A percentile compares a stretch with the other conserved stretches of the same genome.
phyloP scores from a whole-genome alignment of 805 yeast genomes.

The Starmerella vaccinii region DNA sequence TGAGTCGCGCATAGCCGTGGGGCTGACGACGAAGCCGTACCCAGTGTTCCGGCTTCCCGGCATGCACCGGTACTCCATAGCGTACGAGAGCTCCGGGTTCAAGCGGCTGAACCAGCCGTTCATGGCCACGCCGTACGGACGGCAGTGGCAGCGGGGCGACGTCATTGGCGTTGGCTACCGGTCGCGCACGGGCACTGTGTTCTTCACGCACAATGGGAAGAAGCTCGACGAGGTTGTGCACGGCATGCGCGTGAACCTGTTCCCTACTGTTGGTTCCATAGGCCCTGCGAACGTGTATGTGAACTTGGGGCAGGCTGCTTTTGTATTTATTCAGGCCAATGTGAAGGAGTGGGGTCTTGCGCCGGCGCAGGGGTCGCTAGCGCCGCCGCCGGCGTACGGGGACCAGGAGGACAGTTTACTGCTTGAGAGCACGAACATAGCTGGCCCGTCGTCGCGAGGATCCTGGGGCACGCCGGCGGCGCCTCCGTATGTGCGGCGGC shows the following conservation, averaged over 20 bases:
- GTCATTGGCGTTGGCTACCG: conserved; percentile 88
- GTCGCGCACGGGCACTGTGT: conserved; percentile 70
- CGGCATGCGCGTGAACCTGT: conserved; percentile 61
- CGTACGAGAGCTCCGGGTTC: conserved; percentile 80
- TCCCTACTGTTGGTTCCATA: conserved; percentile 82
- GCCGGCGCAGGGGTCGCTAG: conserved; percentile 74
- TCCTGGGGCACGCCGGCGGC: conserved; percentile 6
- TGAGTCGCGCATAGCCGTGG: conserved; percentile 51
- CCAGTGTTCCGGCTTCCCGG: conserved; percentile 94
- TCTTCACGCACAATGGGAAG: conserved; percentile 91
- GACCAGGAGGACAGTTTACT: conserved; percentile 67
- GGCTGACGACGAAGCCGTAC: conserved; percentile 77
- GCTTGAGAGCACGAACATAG: conserved; percentile 29
- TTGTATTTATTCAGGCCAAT: conserved; percentile 81
- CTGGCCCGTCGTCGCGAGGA: conserved; percentile 2
- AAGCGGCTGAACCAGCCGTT: conserved; percentile 76
- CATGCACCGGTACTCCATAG: conserved; percentile 67
- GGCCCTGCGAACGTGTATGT: conserved; percentile 76
- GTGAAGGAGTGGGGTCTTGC: conserved; percentile 95
- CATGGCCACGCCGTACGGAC: conserved; percentile 35
- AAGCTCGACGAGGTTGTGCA: conserved; percentile 70
- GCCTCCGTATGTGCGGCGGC: conserved; percentile 19
- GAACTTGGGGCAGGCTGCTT: conserved; percentile 81
- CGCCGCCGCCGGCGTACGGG: conserved; percentile 91
- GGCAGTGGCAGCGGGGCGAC: conserved; percentile 61